Evolutionary conservation across 2,329 filamentous ascomycete species (phyloP).

Genomic region (Trichophyton schoenleinii): DNA sequence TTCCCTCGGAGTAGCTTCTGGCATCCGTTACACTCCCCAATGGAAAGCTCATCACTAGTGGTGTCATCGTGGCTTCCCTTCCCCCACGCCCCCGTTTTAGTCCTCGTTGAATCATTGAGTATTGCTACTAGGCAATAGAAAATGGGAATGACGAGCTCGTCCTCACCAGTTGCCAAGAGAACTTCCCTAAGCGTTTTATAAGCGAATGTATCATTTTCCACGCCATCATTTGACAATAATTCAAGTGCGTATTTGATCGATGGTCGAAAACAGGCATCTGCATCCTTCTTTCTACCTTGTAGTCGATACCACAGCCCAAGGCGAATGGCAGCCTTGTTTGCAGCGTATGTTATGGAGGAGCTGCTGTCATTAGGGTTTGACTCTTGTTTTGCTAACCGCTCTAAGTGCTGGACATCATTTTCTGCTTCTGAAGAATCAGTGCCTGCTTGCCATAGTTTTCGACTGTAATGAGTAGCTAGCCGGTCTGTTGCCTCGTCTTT

Average conservation of each 20-base stretch:
- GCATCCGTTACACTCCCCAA: slow-evolving; percentile 6
- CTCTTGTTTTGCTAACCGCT: slow-evolving; percentile 6
- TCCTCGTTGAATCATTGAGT: background rate
- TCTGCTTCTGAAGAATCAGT: slow-evolving; percentile 5
- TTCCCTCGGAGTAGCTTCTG: background rate
- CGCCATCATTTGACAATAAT: slow-evolving; percentile 11
- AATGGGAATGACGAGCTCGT: background rate
- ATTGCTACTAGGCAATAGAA: background rate
- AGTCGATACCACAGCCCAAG: slow-evolving; percentile 11
- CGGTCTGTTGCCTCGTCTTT: slow-evolving; percentile 3
- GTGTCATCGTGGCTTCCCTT: background rate
- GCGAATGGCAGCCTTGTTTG: background rate
- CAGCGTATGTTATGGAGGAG: background rate
- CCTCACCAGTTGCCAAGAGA: background rate
- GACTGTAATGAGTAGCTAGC: slow-evolving; percentile 8
- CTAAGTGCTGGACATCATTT: slow-evolving; percentile 5
- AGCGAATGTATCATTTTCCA: slow-evolving; percentile 8
- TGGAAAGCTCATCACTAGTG: background rate
- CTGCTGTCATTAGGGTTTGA: background rate
- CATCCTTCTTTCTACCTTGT: slow-evolving; percentile 7
- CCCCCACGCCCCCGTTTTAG: background rate
- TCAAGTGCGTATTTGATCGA: slow-evolving; percentile 6
- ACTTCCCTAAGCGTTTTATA: background rate
- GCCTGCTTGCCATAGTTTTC: slow-evolving; percentile 5
- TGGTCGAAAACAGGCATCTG: slow-evolving; percentile 6